Conservation (phyloP, 2,329 filamentous ascomycete species). For the Fusarium illudens region DNA sequence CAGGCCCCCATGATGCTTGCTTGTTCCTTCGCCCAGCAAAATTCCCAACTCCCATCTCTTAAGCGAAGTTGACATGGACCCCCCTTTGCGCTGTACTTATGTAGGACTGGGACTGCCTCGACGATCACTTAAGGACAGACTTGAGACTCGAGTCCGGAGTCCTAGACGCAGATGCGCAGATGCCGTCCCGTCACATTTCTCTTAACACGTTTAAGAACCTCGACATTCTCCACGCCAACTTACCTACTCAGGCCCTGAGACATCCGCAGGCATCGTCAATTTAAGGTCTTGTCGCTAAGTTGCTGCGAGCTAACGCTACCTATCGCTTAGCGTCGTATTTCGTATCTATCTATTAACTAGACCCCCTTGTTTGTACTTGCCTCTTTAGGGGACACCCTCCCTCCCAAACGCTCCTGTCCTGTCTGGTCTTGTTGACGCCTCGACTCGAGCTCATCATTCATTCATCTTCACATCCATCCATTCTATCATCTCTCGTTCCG, state of each 20-base stretch:
- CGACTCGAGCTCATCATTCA: slow-evolving; percentile 7
- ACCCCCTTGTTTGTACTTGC: background rate
- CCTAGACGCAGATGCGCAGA: background rate
- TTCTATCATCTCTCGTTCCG: background rate
- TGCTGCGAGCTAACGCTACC: background rate
- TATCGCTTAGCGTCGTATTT: slow-evolving; percentile 27
- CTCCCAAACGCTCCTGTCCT: background rate
- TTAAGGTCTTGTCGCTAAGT: slow-evolving; percentile 6
- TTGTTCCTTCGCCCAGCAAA: background rate
- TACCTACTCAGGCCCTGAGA: background rate
- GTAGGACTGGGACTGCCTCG: background rate
- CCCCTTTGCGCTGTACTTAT: background rate
- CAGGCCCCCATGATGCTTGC: background rate
- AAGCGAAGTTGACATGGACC: background rate
- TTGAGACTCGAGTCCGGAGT: background rate
- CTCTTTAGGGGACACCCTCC: slow-evolving; percentile 8
- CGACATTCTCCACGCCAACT: background rate
- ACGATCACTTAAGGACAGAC: background rate
- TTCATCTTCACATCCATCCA: background rate
- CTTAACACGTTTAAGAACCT: background rate
- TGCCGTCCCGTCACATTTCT: background rate
- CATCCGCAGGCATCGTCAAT: slow-evolving; percentile 3
- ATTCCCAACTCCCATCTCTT: background rate
- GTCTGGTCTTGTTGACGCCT: slow-evolving; percentile 4
- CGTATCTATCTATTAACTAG: slow-evolving; percentile 20